phyloP scores from a whole-genome alignment of 2,329 filamentous ascomycete genomes.

The Aspergillus pseudoglaucus region DNA sequence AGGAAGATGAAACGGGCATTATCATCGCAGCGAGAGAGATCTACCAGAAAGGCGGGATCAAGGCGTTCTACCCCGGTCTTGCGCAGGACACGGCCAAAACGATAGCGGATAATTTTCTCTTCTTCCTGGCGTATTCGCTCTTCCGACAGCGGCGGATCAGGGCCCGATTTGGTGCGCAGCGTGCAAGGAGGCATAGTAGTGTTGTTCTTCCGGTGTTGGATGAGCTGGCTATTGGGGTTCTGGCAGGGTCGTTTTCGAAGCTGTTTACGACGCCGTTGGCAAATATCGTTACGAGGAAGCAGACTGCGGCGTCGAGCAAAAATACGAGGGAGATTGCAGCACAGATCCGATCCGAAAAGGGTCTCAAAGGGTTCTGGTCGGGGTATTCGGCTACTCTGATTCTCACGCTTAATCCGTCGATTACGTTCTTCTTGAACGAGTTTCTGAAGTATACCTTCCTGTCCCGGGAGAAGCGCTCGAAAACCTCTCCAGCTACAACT shows the following conservation, averaged over 20 bases:
- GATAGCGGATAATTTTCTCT: constrained; percentile 71
- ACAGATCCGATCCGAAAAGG: constrained; percentile 62
- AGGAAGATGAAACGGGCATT: constrained; percentile 57
- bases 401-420: constrained; percentile 74
- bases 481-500: constrained; percentile 49
- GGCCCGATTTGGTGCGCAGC: constrained; percentile 20
- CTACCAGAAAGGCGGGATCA: constrained; percentile 62
- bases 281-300: constrained; percentile 75
- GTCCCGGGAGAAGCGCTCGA: constrained; percentile 45
- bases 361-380: constrained; percentile 73
- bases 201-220: constrained; percentile 55
- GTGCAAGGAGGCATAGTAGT: constrained; percentile 18
- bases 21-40: constrained; percentile 66
- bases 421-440: constrained; percentile 80
- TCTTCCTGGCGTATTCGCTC: constrained; percentile 73
- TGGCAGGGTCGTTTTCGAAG: constrained; percentile 69
- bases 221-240: constrained; percentile 63
- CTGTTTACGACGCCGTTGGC: constrained; percentile 72
- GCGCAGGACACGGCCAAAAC: constrained; percentile 60
- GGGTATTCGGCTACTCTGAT: constrained; percentile 77
- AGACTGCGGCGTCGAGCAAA: constrained; percentile 51
- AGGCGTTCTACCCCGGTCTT: constrained; percentile 65
- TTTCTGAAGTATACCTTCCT: constrained; percentile 58
- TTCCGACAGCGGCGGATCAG: constrained; percentile 42
- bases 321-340: constrained; percentile 54